Evolutionary conservation across 164 flowering plant species (phyloP).

Genomic region (Euptelea pleiosperma): DNA sequence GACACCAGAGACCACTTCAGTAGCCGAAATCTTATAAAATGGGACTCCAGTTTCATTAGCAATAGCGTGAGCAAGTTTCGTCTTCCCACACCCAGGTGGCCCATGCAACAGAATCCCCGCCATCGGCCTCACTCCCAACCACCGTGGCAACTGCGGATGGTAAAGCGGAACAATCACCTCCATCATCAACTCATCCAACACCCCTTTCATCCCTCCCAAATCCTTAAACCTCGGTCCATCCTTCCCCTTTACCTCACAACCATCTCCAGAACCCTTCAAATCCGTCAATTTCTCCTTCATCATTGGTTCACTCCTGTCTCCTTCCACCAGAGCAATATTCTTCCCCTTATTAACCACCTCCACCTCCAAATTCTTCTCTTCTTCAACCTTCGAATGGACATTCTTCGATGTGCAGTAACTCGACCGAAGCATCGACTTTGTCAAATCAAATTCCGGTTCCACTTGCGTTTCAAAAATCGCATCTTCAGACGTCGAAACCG

Average conservation of each 20-base stretch:
- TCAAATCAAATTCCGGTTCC: slow-evolving; percentile 65
- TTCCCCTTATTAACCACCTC: slow-evolving; percentile 42
- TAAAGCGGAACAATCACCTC: slow-evolving; percentile 71
- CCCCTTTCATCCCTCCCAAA: slow-evolving; percentile 69
- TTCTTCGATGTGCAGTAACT: slow-evolving; percentile 23
- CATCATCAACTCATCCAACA: slow-evolving; percentile 68
- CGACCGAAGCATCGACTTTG: slow-evolving; percentile 48
- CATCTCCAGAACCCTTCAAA: slow-evolving; percentile 9
- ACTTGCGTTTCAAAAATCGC: slow-evolving; percentile 48
- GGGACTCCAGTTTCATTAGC: slow-evolving; percentile 92
- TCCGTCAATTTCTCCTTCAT: slow-evolving; percentile 9
- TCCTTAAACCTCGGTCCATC: slow-evolving; percentile 75
- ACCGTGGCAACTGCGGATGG: slow-evolving; percentile 54
- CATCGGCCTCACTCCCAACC: slow-evolving; percentile 74
- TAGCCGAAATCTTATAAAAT: slow-evolving; percentile 81
- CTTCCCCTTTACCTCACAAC: slow-evolving; percentile 21
- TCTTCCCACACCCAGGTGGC: slow-evolving; percentile 99
- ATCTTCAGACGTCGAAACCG: slow-evolving; percentile 67
- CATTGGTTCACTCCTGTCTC: slow-evolving; percentile 3
- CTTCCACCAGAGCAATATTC: slow-evolving; percentile 21
- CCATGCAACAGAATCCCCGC: slow-evolving; percentile 84
- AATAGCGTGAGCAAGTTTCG: slow-evolving; percentile 87
- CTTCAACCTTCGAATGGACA: slow-evolving; percentile 5
- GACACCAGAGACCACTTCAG: slow-evolving; percentile 89
- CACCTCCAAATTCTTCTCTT: slow-evolving; percentile 49